Evolutionary conservation across 108 stramenopile genomes (phyloP), one percentile per base, ranked within the genome.

Genomic region (Mediolabrus comicus): DNA sequence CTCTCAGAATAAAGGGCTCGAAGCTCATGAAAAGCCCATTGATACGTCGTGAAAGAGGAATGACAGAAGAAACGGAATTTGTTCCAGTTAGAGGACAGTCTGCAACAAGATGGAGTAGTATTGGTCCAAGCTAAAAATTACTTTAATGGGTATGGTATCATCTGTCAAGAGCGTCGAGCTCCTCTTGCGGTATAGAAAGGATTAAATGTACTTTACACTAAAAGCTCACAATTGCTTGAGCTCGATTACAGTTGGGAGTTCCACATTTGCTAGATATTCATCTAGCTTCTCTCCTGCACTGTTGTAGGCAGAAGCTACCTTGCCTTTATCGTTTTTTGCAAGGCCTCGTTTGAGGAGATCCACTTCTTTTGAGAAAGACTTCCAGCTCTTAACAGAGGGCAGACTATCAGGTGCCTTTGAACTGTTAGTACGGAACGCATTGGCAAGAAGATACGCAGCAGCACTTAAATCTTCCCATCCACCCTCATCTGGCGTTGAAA

Each of bases 301-400:
- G 31, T 84, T 54, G 71, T 80, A 88, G 56, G 75, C 65, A 12
- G 59, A 76, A 30, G 74, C 41, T 0, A 87, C 87, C 53, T 62
- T 82, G 24, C 64, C 70, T 14, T 67, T 75, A 53, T 83, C 83
- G 65, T 91, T 91, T 33, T 83, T 88, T 54, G 88, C 83, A 36
- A 87, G 38, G 19, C 74, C 62, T 34, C 80, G 84, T 36, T 86
- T 77, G 36, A 90, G 43, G 11, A 56, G 55, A 4, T 90, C 88
- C 17, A 91, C 79, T 53, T 88, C 86, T 31, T 63, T 79, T 7
- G 80, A 79, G 65, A 88, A 91, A 19, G 87, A 88, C 62, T 94
- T 94, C 90, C 89, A 94, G 77, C 87, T 89, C 89, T 91, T 75
- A 6, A 85, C 85, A 5, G 67, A 58, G 0, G 84, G 84, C 16